Percentiles rank a stretch among this genome's conserved stretches.
Evolutionary conservation across 148 eudicot species (phyloP).

Genomic region (Linanthus parryae): DNA sequence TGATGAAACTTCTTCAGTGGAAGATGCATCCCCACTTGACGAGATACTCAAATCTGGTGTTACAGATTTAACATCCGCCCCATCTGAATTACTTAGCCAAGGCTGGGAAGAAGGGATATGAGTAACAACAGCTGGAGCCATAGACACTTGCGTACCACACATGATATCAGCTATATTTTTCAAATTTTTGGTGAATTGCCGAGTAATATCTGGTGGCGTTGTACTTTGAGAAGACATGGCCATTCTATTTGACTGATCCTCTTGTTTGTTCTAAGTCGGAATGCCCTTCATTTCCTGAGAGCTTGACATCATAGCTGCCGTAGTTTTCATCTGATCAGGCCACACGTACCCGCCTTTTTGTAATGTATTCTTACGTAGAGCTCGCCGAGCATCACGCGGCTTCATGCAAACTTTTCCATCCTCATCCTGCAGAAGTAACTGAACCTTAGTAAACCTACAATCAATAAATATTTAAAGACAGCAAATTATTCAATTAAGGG

Average conservation of each 20-base stretch:
- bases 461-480: too few species aligned
- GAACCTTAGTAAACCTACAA: slow-evolving; percentile 2
- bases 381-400: slow-evolving; percentile 95
- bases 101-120: slow-evolving; percentile 33
- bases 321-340: slow-evolving; percentile 36
- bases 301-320: slow-evolving; percentile 16
- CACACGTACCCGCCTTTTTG: slow-evolving; percentile 32
- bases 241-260: slow-evolving; percentile 33
- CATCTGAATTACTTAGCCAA: slow-evolving; percentile 23
- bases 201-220: slow-evolving; percentile 63
- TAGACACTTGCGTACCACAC: slow-evolving; percentile 46
- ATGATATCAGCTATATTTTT: slow-evolving; percentile 69
- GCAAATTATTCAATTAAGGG: too few species aligned
- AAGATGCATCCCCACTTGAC: slow-evolving; percentile 23
- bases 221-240: slow-evolving; percentile 20
- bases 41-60: slow-evolving; percentile 22
- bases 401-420: slow-evolving; percentile 75
- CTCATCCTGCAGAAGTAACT: slow-evolving; percentile 50
- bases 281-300: slow-evolving; percentile 32
- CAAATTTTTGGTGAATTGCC: slow-evolving; percentile 59
- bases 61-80: slow-evolving; percentile 19
- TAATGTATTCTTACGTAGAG: slow-evolving; percentile 36
- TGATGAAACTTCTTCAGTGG: slow-evolving; percentile 45
- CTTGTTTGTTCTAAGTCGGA: slow-evolving; percentile 30
- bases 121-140: slow-evolving; percentile 24